These are phyloP conservation scores for Saksenaea oblongispora DNA, from an alignment of 371 early-diverging fungal species.

Conservation along the genomic window DNA sequence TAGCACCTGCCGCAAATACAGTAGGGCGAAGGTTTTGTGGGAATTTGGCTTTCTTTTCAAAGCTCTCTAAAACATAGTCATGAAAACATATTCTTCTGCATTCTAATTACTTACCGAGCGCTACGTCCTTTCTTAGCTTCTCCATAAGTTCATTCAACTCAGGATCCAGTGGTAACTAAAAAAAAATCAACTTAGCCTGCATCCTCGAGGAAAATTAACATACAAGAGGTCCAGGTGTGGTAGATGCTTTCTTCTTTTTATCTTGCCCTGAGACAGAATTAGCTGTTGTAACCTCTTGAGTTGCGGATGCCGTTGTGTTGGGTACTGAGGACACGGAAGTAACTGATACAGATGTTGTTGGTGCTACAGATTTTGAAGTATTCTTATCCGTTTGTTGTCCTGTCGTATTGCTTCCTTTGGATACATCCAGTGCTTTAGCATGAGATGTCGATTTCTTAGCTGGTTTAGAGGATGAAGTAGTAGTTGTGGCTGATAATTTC, in stretches of 20 bases:
- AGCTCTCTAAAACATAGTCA: conserved; percentile 19
- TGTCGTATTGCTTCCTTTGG: not conserved
- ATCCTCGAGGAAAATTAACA: not conserved
- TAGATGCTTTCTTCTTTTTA: conserved; percentile 10
- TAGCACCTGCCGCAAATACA: conserved; percentile 42
- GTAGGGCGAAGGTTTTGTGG: conserved; percentile 46
- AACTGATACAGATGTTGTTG: not conserved
- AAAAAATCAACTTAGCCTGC: not conserved
- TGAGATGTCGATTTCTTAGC: conserved; percentile 1
- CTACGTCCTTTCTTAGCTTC: conserved; percentile 26
- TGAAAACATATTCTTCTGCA: not conserved
- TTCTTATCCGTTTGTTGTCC: not conserved
- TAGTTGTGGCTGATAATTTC: not conserved
- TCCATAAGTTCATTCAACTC: conserved; percentile 30
- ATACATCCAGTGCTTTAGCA: conserved; percentile 10
- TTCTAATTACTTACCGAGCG: not conserved
- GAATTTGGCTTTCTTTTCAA: conserved; percentile 48
- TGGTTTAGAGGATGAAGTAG: conserved; percentile 8
- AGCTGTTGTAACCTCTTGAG: conserved; percentile 3
- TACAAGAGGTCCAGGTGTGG: conserved; percentile 6
- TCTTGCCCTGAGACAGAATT: not conserved
- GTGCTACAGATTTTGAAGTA: not conserved
- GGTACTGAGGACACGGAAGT: not conserved
- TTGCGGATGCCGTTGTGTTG: not conserved
- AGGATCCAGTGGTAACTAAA: conserved; percentile 32